A percentile compares a stretch with the other conserved stretches of the same genome.
Conservation (phyloP, 2,329 filamentous ascomycete genomes). For the Aspergillus sp. region DNA sequence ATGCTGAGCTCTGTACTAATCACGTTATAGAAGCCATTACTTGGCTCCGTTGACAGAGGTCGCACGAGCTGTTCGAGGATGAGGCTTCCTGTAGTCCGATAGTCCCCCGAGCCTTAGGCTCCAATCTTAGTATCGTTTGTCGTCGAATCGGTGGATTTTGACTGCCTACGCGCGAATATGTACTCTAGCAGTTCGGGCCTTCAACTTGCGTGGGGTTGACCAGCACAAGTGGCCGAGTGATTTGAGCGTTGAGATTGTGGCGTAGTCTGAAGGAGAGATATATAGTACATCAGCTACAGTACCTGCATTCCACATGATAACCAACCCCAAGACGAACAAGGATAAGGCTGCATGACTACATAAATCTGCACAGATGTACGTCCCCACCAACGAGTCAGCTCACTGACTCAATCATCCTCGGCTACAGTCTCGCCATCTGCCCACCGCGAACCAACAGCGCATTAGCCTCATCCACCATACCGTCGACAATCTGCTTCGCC, state of each 20-base stretch:
- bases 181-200: no score
- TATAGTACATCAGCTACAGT: background rate
- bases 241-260: constrained; percentile 9
- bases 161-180: no score
- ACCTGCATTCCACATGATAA: background rate
- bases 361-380: background rate
- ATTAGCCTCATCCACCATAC: constrained; percentile 82
- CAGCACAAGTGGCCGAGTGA: constrained; percentile 48
- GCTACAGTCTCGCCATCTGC: constrained; percentile 65
- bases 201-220: no score
- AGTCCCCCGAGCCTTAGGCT: no score
- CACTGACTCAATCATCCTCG: background rate
- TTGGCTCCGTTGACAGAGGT: no score
- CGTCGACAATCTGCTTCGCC: constrained; percentile 89
- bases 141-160: no score
- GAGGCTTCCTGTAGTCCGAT: no score
- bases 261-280: background rate
- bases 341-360: background rate
- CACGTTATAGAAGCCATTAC: no score
- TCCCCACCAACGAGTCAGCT: background rate
- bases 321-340: no score
- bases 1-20: no score
- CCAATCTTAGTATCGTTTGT: no score
- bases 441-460: constrained; percentile 66
- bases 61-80: no score